Percentiles rank a stretch among this genome's conserved stretches.
Conservation (phyloP, 2,329 filamentous ascomycete genomes). For the Penicillium brasilianum region DNA sequence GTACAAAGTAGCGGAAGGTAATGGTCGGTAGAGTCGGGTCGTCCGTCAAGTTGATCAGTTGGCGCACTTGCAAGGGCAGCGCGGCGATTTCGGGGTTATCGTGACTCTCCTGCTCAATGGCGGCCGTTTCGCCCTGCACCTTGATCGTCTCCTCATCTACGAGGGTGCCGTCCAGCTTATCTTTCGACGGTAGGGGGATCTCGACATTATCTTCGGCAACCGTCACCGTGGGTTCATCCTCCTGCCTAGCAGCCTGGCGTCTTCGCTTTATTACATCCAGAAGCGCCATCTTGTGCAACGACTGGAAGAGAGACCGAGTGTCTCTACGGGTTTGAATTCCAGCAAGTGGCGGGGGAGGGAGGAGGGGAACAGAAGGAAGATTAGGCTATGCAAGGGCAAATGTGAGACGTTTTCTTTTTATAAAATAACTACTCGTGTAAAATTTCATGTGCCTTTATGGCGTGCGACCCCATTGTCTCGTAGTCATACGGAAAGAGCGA, state of each 20-base stretch:
- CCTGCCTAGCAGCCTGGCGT: neutral
- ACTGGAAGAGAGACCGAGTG: neutral
- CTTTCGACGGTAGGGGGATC: constrained; percentile 3
- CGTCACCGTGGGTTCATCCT: neutral
- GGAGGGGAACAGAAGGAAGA: neutral
- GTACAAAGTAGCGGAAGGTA: constrained; percentile 65
- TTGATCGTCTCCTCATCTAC: constrained; percentile 28
- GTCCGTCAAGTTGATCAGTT: constrained; percentile 63
- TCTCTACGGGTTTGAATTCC: neutral
- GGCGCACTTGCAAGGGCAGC: constrained; percentile 61
- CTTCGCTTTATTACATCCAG: constrained; percentile 16
- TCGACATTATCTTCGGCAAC: constrained; percentile 3
- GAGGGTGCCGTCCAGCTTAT: constrained; percentile 6
- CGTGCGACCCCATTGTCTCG: constrained; percentile 14
- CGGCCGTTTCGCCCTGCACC: constrained; percentile 24
- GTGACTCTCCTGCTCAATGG: constrained; percentile 40
- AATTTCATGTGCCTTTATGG: constrained; percentile 6
- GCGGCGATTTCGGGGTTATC: constrained; percentile 59
- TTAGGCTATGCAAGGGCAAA: neutral
- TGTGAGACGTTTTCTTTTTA: neutral
- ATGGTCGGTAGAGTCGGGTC: constrained; percentile 61
- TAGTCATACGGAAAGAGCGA: constrained; percentile 4
- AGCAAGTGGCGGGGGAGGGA: constrained; percentile 1
- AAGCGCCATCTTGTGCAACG: constrained; percentile 15
- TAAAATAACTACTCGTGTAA: neutral